Conservation (phyloP, 2,329 filamentous ascomycete species). For the Aspergillus hiratsukae region DNA sequence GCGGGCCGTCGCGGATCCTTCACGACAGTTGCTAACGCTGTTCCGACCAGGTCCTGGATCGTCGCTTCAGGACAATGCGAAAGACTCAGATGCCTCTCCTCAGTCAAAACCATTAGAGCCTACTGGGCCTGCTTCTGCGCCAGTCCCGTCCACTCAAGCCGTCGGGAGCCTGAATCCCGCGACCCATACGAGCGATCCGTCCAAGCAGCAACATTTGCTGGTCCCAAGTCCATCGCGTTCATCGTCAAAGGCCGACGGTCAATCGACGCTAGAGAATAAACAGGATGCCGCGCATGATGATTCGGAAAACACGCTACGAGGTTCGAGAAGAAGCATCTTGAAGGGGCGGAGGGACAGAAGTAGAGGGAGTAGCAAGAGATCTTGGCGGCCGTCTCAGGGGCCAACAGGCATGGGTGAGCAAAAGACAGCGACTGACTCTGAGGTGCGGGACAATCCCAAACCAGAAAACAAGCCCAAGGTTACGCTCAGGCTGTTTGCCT, state of each 20-base stretch:
- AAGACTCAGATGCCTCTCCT: constrained; percentile 18
- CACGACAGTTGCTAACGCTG: constrained; percentile 8
- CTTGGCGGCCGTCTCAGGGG: constrained; percentile 35
- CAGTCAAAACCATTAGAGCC: constrained; percentile 17
- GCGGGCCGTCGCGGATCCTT: background rate
- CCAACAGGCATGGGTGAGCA: constrained; percentile 29
- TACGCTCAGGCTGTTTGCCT: constrained; percentile 40
- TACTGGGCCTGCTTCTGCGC: constrained; percentile 6
- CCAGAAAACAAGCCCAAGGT: constrained; percentile 39
- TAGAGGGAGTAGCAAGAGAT: constrained; percentile 54
- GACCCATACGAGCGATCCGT: constrained; percentile 16
- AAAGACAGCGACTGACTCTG: constrained; percentile 27
- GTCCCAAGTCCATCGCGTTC: constrained; percentile 36
- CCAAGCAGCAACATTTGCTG: constrained; percentile 36
- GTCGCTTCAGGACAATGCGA: constrained; percentile 18
- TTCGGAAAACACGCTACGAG: constrained; percentile 57
- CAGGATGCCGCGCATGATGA: constrained; percentile 32
- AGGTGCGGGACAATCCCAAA: constrained; percentile 30
- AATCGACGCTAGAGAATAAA: constrained; percentile 28
- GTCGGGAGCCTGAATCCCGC: constrained; percentile 11
- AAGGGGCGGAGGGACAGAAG: constrained; percentile 63
- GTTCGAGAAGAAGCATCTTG: constrained; percentile 63
- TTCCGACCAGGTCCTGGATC: constrained; percentile 22
- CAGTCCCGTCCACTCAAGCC: constrained; percentile 15
- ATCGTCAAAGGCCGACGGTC: constrained; percentile 35